These are phyloP conservation scores for Orbilia brochopaga DNA, from an alignment of 2,329 filamentous ascomycete genomes.

Conservation along the genomic window DNA sequence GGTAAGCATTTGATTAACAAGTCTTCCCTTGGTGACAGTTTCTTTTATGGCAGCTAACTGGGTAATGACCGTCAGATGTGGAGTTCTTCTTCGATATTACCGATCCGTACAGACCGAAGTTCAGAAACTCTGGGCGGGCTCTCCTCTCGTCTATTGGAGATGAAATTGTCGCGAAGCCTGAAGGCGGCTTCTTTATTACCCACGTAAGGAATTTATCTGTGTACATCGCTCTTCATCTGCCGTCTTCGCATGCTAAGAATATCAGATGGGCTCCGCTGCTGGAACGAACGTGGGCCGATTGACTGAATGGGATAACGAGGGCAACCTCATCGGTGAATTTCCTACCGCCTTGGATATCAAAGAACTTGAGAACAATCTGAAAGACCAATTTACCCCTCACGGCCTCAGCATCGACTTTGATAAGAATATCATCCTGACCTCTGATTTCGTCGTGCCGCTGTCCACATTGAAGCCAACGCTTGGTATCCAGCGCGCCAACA, in stretches of 20 bases:
- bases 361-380: conserved; percentile 65
- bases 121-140: conserved; percentile 67
- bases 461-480: conserved; percentile 67
- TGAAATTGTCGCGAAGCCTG: conserved; percentile 69
- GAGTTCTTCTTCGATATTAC: conserved; percentile 67
- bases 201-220: conserved; percentile 51
- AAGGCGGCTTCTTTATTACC: conserved; percentile 59
- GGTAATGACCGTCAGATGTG: conserved; percentile 55
- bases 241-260: not conserved
- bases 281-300: conserved; percentile 67
- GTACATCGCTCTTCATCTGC: not conserved
- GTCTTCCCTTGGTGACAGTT: too few relatives aligned
- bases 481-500: conserved; percentile 65
- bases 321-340: conserved; percentile 69
- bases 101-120: conserved; percentile 67
- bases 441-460: conserved; percentile 69
- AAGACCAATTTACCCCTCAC: conserved; percentile 68
- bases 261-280: conserved; percentile 59
- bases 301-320: conserved; percentile 66
- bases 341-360: conserved; percentile 63
- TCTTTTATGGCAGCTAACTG: not conserved
- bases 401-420: conserved; percentile 67
- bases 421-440: conserved; percentile 66
- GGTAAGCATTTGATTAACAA: conserved; percentile 13
- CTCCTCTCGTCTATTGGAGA: conserved; percentile 67